A percentile compares a stretch with the other conserved stretches of the same genome.
phyloP scores from a whole-genome alignment of 116 monocot genomes.

The Trichopus zeylanicus region DNA sequence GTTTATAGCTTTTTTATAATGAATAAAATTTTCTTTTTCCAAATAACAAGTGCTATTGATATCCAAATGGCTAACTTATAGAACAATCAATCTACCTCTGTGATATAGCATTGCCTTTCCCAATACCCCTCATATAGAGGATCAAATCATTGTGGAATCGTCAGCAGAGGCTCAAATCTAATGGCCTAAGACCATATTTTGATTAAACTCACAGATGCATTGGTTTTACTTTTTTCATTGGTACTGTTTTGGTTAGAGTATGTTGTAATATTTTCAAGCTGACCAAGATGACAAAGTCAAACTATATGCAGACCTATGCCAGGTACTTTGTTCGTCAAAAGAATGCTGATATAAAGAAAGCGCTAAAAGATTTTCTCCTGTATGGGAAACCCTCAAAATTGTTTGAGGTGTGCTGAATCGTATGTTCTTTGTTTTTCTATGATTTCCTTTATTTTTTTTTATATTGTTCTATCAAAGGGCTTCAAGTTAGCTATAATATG shows the following conservation, averaged over 20 bases:
- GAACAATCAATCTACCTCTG: too few species aligned
- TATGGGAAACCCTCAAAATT: conserved; percentile 24
- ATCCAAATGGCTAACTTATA: too few species aligned
- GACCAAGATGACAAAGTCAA: background rate
- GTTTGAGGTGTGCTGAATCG: background rate
- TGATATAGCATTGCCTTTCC: too few species aligned
- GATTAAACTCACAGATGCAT: too few species aligned
- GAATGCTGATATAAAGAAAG: conserved; percentile 70
- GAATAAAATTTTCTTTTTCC: too few species aligned
- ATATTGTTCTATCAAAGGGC: background rate
- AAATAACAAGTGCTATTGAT: too few species aligned
- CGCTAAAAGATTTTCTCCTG: conserved; percentile 64
- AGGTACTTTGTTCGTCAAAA: conserved; percentile 69
- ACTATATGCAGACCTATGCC: conserved; percentile 39
- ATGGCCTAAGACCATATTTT: too few species aligned
- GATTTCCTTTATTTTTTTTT: background rate
- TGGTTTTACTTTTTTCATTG: too few species aligned
- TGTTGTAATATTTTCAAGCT: background rate
- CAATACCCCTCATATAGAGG: too few species aligned
- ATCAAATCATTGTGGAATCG: too few species aligned
- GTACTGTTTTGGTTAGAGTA: background rate
- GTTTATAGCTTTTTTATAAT: too few species aligned
- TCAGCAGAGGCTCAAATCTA: too few species aligned
- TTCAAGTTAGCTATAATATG: background rate
- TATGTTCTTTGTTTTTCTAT: background rate